Conservation (phyloP, 2,329 filamentous ascomycete genomes). For the Colletotrichum sansevieriae region DNA sequence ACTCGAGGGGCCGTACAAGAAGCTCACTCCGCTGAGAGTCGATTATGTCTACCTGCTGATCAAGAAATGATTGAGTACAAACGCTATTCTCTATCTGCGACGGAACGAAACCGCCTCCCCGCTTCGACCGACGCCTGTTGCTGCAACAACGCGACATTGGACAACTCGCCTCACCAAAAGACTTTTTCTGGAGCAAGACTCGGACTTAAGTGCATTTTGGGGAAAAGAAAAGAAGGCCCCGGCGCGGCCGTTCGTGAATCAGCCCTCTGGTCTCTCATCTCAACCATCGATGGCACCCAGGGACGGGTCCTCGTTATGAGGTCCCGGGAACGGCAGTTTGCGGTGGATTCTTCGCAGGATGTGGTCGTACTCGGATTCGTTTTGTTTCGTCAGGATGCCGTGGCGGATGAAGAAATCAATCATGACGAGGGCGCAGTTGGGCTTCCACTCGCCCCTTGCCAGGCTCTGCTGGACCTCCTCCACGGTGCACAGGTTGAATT, state of each 20-base stretch:
- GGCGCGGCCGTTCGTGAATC: background rate
- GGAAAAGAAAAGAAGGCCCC: background rate
- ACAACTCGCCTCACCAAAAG: background rate
- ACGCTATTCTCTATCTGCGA: constrained; percentile 1
- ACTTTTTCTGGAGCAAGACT: background rate
- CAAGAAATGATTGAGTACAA: constrained; percentile 76
- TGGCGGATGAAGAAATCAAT: constrained; percentile 92
- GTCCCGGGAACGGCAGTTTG: constrained; percentile 82
- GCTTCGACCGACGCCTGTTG: no score
- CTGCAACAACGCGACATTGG: background rate
- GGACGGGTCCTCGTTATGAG: constrained; percentile 56
- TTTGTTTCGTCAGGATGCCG: constrained; percentile 81
- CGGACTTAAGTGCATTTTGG: constrained; percentile 1
- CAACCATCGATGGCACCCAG: constrained; percentile 21
- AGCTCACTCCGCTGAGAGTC: constrained; percentile 90
- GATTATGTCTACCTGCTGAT: constrained; percentile 94
- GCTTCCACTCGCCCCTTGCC: constrained; percentile 84
- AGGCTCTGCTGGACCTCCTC: constrained; percentile 81
- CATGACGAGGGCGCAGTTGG: constrained; percentile 87
- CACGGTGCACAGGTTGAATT: constrained; percentile 82
- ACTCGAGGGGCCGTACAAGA: constrained; percentile 94
- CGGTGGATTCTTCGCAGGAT: constrained; percentile 83
- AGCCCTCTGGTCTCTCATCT: constrained; percentile 7
- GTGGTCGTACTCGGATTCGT: constrained; percentile 83
- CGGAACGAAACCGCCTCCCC: background rate